Percentiles rank a stretch among this genome's conserved stretches.
Evolutionary conservation across 768 basidiomycete species (phyloP).

Genomic region (Amanita brunnescens): DNA sequence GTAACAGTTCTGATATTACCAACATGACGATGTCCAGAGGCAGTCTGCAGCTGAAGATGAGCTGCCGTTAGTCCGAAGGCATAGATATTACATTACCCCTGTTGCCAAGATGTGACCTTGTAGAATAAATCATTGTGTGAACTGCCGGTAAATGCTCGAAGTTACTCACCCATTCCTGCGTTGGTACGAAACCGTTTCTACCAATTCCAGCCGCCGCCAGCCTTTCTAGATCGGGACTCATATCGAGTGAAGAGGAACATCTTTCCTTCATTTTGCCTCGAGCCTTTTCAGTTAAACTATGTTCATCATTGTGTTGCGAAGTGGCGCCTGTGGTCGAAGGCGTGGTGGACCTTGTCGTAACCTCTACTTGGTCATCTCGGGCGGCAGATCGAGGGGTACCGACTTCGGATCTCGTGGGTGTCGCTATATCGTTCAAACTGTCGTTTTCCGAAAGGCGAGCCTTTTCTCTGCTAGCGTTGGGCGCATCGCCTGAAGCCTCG

Average conservation of each 20-base stretch:
- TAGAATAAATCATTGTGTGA: background rate
- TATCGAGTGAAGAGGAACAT: constrained; percentile 43
- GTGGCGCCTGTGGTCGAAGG: background rate
- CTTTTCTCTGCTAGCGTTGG: constrained; percentile 53
- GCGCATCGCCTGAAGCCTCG: constrained; percentile 26
- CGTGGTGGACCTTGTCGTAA: background rate
- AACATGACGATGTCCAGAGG: constrained; percentile 86
- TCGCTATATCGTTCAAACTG: constrained; percentile 14
- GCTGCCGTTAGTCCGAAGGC: constrained; percentile 2
- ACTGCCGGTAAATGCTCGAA: background rate
- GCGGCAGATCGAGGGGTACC: constrained; percentile 8
- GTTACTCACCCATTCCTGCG: constrained; percentile 87
- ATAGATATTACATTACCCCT: constrained; percentile 51
- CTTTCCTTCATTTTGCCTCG: constrained; percentile 86
- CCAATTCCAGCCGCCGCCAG: constrained; percentile 66
- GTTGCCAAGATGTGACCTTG: constrained; percentile 90
- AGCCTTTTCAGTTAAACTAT: constrained; percentile 68
- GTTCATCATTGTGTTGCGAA: background rate
- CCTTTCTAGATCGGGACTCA: constrained; percentile 49
- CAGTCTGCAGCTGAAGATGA: constrained; percentile 38
- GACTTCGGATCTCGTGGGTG: constrained; percentile 15
- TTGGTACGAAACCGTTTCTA: constrained; percentile 88
- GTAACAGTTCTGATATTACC: constrained; percentile 79
- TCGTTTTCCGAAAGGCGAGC: constrained; percentile 54
- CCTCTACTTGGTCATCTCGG: background rate